Base-by-base conservation (phyloP, 2,329 filamentous ascomycete species). In the Zymoseptoria ardabiliae region DNA sequence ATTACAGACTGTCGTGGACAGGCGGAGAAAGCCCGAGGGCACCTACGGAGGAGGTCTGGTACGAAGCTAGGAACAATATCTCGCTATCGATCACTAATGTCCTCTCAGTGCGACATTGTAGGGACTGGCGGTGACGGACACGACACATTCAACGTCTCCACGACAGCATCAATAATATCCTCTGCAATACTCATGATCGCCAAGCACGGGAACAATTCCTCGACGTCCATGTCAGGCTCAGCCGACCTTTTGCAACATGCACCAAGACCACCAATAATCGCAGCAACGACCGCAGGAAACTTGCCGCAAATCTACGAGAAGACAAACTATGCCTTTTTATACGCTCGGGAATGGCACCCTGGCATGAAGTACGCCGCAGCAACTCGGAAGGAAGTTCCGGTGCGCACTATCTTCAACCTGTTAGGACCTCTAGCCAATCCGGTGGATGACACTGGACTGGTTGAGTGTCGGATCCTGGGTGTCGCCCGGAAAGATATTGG, bases 141-240 rank as follows among this genome's bases (percentile, higher is more conserved):
- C 81, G 91, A 96, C 75, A 99, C 94, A 35, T 99, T 96, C 85
- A 99, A 99, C 75, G 93, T 99, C 73, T 94, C 89, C 68, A 99
- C 94, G 4, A 96, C 94, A 6, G 85, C 94, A 2, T 96, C 91
- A 19, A 97, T 99, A 71, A 80, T 99, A 54, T 91, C 90, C 53
- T 95, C 91, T 5, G 86, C 91, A 4, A 79, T 95, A 25, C 83
- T 99, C 41, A 82, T 95, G 69, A 82, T 96, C 59, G 90, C 89
- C 65, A 99, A 99, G 78, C 94, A 99, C 77, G 94, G 94, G 65
- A 99, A 99, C 79, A 87, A 89, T 66, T 92, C 94, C 50, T 94
- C 91, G 57, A 97, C 94, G 2, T 97, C 92, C 57, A 92, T 94
- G 71, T 97, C 93, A 2, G 94, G 94, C 56, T 96, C 92, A 50